phyloP scores from a whole-genome alignment of 139 green algal species.

The Bryopsis sp. region DNA sequence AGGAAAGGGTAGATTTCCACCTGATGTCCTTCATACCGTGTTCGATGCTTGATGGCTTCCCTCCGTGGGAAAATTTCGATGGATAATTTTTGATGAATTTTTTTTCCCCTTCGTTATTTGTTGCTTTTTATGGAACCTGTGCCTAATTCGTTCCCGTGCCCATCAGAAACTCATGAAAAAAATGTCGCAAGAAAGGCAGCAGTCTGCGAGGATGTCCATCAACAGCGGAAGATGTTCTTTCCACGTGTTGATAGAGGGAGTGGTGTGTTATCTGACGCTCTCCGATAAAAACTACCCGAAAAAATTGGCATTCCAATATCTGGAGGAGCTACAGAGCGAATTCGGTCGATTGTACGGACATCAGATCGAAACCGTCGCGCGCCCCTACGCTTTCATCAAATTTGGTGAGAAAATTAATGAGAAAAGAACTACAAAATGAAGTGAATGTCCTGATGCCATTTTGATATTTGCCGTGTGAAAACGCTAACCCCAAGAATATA shows the following conservation, averaged over 20 bases:
- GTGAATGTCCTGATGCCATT: neutral
- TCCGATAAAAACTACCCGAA: conserved; percentile 88
- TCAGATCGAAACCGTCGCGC: conserved; percentile 77
- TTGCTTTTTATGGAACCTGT: no score
- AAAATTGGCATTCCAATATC: conserved; percentile 97
- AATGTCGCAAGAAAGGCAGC: conserved; percentile 20
- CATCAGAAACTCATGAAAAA: conserved; percentile 25
- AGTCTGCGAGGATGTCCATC: conserved; percentile 51
- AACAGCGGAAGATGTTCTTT: conserved; percentile 71
- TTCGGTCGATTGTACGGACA: conserved; percentile 79
- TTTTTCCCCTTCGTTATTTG: neutral
- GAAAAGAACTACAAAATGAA: neutral
- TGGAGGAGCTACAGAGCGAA: conserved; percentile 93
- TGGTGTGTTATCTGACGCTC: conserved; percentile 86
- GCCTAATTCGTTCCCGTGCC: no score
- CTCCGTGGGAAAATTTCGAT: no score
- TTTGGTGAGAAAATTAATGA: conserved; percentile 68
- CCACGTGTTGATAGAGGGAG: conserved; percentile 81
- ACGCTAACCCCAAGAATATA: no score
- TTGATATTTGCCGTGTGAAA: no score
- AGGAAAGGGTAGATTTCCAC: no score
- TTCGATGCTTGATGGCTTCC: no score
- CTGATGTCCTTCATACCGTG: no score
- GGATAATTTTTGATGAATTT: neutral
- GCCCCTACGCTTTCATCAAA: conserved; percentile 99